These are phyloP conservation scores for Exobasidium rhododendri DNA, from an alignment of 1,284 basidiomycete genomes.

Conservation along the genomic window DNA sequence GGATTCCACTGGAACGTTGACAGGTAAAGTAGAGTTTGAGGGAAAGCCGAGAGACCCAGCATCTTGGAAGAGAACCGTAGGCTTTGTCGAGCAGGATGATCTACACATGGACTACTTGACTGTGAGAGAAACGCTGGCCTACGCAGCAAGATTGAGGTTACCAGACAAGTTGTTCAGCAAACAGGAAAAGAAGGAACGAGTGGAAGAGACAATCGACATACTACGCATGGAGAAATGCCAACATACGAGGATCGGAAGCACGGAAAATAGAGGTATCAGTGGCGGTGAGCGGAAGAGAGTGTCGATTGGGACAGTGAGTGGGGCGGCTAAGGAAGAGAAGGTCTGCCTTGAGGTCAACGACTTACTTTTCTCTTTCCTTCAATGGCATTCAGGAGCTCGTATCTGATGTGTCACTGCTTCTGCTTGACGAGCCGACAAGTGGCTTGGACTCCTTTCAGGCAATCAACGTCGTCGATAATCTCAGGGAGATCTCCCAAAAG, in stretches of 20 bases:
- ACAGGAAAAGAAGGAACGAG: slow-evolving; percentile 28
- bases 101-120: slow-evolving; percentile 14
- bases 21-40: slow-evolving; percentile 28
- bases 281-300: slow-evolving; percentile 42
- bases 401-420: slow-evolving; percentile 27
- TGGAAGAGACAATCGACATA: slow-evolving; percentile 53
- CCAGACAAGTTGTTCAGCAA: slow-evolving; percentile 25
- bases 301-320: slow-evolving; percentile 17
- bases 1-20: slow-evolving; percentile 28
- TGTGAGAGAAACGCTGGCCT: slow-evolving; percentile 16
- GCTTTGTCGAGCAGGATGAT: slow-evolving; percentile 23
- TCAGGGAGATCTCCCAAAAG: slow-evolving; percentile 15
- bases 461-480: slow-evolving; percentile 28
- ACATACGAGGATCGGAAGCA: slow-evolving; percentile 31
- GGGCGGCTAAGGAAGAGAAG: slow-evolving; percentile 10
- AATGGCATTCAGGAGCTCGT: slow-evolving; percentile 31
- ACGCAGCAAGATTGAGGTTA: slow-evolving; percentile 18
- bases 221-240: slow-evolving; percentile 32
- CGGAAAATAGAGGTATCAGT: slow-evolving; percentile 25
- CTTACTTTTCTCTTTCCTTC: neutral
- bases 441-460: slow-evolving; percentile 38
- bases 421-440: slow-evolving; percentile 40
- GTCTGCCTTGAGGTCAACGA: neutral
- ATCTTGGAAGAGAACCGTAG: slow-evolving; percentile 32
- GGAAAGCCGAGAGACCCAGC: slow-evolving; percentile 29